A percentile compares a stretch with the other conserved stretches of the same genome.
Evolutionary conservation across 1,139 yeast genomes (phyloP).

Genomic region (Yamadazyma membranifaciens): DNA sequence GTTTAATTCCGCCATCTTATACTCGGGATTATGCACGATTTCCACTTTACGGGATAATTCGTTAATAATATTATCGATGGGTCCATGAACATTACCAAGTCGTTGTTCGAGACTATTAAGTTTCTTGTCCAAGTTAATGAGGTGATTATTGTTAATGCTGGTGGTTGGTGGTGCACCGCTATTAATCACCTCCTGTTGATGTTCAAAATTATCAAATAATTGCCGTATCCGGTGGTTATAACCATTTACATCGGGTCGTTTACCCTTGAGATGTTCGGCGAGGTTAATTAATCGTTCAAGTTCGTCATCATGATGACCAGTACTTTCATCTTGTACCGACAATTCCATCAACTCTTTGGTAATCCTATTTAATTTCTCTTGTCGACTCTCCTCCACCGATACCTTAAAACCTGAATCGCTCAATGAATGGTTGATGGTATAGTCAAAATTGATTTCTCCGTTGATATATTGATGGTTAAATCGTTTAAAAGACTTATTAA

Average conservation of each 20-base stretch:
- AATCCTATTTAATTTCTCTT: conserved; percentile 46
- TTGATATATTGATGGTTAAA: conserved; percentile 16
- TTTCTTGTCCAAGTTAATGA: conserved; percentile 20
- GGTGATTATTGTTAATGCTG: neutral
- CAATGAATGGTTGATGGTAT: conserved; percentile 21
- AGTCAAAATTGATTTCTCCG: conserved; percentile 37
- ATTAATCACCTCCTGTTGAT: neutral
- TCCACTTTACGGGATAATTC: conserved; percentile 38
- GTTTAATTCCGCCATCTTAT: conserved; percentile 20
- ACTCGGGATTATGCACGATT: conserved; percentile 37
- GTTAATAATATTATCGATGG: conserved; percentile 25
- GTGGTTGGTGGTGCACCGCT: neutral
- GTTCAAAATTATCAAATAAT: conserved; percentile 10
- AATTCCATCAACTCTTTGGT: conserved; percentile 36
- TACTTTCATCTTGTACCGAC: conserved; percentile 14
- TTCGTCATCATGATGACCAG: conserved; percentile 1
- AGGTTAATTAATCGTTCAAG: conserved; percentile 8
- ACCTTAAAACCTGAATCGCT: conserved; percentile 28
- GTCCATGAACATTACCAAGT: conserved; percentile 14
- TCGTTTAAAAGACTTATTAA: conserved; percentile 20
- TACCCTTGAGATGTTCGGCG: conserved; percentile 10
- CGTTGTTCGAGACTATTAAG: conserved; percentile 20
- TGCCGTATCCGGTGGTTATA: conserved; percentile 7
- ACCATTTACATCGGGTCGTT: conserved; percentile 7
- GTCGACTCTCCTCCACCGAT: conserved; percentile 33